These are phyloP conservation scores for Mycena sp. DNA, from an alignment of 1,284 basidiomycete genomes.

Conservation along the genomic window DNA sequence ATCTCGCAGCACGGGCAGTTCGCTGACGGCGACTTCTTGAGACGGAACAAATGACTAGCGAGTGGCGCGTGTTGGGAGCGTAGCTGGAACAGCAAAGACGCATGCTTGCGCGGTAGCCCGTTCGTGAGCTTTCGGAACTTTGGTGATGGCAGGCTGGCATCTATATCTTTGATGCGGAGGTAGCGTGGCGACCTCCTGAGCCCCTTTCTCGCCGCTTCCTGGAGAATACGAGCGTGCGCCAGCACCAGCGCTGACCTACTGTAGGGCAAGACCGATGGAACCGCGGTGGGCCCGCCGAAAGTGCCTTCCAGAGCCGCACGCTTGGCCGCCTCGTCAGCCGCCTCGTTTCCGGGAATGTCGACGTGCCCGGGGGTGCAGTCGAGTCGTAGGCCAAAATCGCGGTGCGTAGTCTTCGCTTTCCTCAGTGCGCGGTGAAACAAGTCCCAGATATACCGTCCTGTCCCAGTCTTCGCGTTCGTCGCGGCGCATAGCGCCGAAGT, in stretches of 20 bases:
- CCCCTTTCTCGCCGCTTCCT: not conserved
- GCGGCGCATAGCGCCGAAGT: not conserved
- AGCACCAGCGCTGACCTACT: not conserved
- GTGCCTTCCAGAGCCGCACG: not conserved
- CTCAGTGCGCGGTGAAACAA: not conserved
- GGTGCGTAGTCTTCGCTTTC: not conserved
- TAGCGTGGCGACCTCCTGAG: not conserved
- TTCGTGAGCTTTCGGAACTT: slow-evolving; percentile 1
- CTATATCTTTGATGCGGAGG: not conserved
- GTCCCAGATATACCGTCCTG: slow-evolving; percentile 3
- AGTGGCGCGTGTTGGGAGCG: slow-evolving; percentile 8
- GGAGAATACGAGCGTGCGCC: not conserved
- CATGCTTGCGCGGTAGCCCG: not conserved
- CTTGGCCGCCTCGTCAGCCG: slow-evolving; percentile 12
- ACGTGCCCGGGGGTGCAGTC: slow-evolving; percentile 14
- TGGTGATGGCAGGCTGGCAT: not conserved
- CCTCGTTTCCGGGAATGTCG: slow-evolving; percentile 15
- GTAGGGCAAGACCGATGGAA: not conserved
- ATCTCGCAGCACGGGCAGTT: slow-evolving; percentile 1
- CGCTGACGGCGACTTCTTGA: not conserved
- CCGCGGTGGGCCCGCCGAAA: not conserved
- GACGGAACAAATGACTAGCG: not conserved
- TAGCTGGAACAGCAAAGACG: slow-evolving; percentile 8
- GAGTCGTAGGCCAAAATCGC: not conserved
- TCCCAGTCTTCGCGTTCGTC: not conserved